Percentiles rank a stretch among this genome's conserved stretches.
phyloP scores from a whole-genome alignment of 768 basidiomycete genomes.

The Boletus bicolor region DNA sequence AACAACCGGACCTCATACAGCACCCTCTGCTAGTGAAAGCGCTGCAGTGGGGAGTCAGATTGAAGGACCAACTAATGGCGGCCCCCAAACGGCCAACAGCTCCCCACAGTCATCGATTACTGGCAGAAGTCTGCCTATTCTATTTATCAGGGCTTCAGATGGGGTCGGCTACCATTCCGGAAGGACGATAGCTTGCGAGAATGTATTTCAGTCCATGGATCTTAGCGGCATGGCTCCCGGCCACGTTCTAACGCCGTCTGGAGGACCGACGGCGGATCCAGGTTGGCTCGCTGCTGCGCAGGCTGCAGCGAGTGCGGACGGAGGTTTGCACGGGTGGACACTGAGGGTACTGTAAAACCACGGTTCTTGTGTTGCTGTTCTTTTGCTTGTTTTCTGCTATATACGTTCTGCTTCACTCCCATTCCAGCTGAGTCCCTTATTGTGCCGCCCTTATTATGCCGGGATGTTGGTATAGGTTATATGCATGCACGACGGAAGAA shows the following conservation, averaged over 20 bases:
- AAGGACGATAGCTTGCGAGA: constrained; percentile 78
- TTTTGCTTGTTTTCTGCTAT: constrained; percentile 26
- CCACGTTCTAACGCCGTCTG: constrained; percentile 43
- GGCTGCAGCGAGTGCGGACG: constrained; percentile 61
- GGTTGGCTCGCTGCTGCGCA: constrained; percentile 76
- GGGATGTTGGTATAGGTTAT: constrained; percentile 10
- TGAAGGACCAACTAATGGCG: constrained; percentile 26
- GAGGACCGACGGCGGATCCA: constrained; percentile 49
- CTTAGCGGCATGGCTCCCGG: constrained; percentile 47
- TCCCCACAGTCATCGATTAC: constrained; percentile 50
- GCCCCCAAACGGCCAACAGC: constrained; percentile 18
- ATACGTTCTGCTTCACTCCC: constrained; percentile 24
- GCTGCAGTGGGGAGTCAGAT: constrained; percentile 26
- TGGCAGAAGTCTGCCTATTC: constrained; percentile 68
- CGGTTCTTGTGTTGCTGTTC: constrained; percentile 25
- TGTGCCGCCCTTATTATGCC: background rate
- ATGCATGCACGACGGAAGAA: constrained; percentile 6
- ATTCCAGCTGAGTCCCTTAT: constrained; percentile 7
- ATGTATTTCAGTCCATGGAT: constrained; percentile 70
- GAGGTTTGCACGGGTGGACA: constrained; percentile 74
- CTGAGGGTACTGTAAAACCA: constrained; percentile 65
- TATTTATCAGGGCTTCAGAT: constrained; percentile 79
- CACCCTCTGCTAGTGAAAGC: constrained; percentile 25
- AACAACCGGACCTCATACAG: constrained; percentile 36
- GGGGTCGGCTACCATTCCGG: constrained; percentile 91